Evolutionary conservation across 352 stramenopile species (phyloP), one percentile per base, ranked within the genome.

Genomic region (Pythium folliculosum): DNA sequence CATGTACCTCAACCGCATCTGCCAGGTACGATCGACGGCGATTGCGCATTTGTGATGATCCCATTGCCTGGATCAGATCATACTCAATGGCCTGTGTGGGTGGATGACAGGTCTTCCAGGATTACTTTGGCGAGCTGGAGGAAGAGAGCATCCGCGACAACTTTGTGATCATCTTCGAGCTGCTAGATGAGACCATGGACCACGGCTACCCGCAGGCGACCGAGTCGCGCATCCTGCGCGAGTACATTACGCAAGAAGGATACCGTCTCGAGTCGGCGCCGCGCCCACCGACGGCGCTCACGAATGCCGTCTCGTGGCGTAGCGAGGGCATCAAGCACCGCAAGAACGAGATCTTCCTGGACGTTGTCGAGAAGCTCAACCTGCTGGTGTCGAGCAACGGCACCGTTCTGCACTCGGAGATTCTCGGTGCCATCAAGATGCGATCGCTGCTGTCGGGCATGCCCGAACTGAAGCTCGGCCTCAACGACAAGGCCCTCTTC

Each of bases 301-400:
- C 97, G 16, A 99, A 99, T 79, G 97, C 97, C n/a, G 97, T 99
- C 3, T 98, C 90, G 13, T 99, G 97, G 97, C 84, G 97, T 56
- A 95, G 92, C 32, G 98, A 99, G 75, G 98, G 98, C 27, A 99
- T 99, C 75, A 99, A 99, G 75, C 96, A 99, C 78, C 96, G 98
- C 69, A 99, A 99, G 90, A 99, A 99, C 82, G 98, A 99, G 81
- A 99, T 99, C 55, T 99, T 99, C 72, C 77, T 99, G 67, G 98
- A 99, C 78, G 97, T 99, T 1, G 96, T 99, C 17, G 97, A 99
- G 78, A 99, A 99, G 74, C 86, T 99, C 65, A 96, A 97, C 67
- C 48, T 97, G 55, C 80, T 99, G 1, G 96, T 99, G 17, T 97
- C 95, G 0, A 96, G 86, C 52, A 99, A 98, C 72, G 98, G 98